These are phyloP conservation scores for Colletotrichum gloeosporioides DNA, from an alignment of 2,329 filamentous ascomycete species.

Conservation along the genomic window DNA sequence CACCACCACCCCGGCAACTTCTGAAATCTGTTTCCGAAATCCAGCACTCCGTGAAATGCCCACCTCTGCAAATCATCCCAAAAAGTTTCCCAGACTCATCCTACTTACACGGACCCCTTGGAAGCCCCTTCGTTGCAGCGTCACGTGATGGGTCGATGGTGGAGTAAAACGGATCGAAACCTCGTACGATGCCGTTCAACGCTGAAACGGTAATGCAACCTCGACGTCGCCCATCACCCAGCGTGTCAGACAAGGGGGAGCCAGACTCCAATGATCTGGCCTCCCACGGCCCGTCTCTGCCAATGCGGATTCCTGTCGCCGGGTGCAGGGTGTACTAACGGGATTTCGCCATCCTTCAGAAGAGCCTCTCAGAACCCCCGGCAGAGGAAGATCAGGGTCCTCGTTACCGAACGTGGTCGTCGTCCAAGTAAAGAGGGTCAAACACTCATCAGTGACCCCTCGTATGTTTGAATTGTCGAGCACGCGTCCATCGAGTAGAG, in stretches of 20 bases:
- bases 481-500: background rate
- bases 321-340: background rate
- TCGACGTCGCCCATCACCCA: background rate
- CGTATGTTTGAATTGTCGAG: background rate
- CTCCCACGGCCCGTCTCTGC: background rate
- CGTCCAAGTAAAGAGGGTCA: background rate
- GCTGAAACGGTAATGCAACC: slow-evolving; percentile 22
- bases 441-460: background rate
- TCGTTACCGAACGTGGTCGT: background rate
- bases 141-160: slow-evolving; percentile 18
- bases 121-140: background rate
- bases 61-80: background rate
- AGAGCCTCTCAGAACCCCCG: background rate
- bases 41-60: background rate
- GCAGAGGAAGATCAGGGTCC: background rate
- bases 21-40: background rate
- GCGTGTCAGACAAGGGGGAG: background rate
- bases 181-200: slow-evolving; percentile 18
- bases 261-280: background rate
- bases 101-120: slow-evolving; percentile 11
- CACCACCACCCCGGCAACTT: background rate
- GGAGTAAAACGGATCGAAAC: slow-evolving; percentile 4
- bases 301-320: background rate
- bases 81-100: background rate
- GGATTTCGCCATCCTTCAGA: background rate